A percentile compares a stretch with the other conserved stretches of the same genome.
Conservation (phyloP, 371 early-diverging fungal genomes). For the Rhizopus sp. region DNA sequence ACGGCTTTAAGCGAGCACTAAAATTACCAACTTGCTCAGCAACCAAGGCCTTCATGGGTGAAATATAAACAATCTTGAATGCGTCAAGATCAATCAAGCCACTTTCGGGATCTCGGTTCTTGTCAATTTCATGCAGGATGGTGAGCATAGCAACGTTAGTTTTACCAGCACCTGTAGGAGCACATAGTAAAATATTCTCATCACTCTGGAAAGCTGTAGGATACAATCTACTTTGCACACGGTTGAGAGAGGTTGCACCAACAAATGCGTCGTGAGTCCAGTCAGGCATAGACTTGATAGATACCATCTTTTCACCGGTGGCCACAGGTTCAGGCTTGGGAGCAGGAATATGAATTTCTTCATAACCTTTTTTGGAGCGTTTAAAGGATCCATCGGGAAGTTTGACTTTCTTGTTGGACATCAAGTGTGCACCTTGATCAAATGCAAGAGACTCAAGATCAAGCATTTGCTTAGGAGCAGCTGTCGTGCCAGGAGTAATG, state of each 20-base stretch:
- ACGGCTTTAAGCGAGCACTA: slow-evolving; percentile 71
- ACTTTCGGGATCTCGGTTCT: slow-evolving; percentile 74
- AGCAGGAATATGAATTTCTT: slow-evolving; percentile 96
- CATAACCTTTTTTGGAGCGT: slow-evolving; percentile 91
- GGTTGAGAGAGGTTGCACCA: slow-evolving; percentile 76
- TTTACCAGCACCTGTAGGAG: slow-evolving; percentile 99
- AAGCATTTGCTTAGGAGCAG: slow-evolving; percentile 64
- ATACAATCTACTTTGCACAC: slow-evolving; percentile 92
- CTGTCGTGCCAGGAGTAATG: slow-evolving; percentile 49
- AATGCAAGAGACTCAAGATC: slow-evolving; percentile 88
- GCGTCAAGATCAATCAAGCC: slow-evolving; percentile 79
- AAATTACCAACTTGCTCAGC: slow-evolving; percentile 98
- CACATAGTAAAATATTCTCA: slow-evolving; percentile 96
- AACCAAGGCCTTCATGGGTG: slow-evolving; percentile 99
- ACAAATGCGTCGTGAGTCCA: slow-evolving; percentile 91
- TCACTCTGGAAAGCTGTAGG: slow-evolving; percentile 86
- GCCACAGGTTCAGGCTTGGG: slow-evolving; percentile 74
- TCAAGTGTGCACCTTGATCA: slow-evolving; percentile 90
- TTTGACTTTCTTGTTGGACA: slow-evolving; percentile 94
- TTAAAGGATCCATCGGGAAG: slow-evolving; percentile 96
- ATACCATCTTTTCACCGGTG: slow-evolving; percentile 70
- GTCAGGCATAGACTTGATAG: slow-evolving; percentile 74
- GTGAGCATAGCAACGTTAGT: slow-evolving; percentile 98
- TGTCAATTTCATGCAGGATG: slow-evolving; percentile 84
- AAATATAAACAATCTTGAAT: slow-evolving; percentile 99